phyloP scores from a whole-genome alignment of 2,329 filamentous ascomycete species.

The Fusarium sp. region DNA sequence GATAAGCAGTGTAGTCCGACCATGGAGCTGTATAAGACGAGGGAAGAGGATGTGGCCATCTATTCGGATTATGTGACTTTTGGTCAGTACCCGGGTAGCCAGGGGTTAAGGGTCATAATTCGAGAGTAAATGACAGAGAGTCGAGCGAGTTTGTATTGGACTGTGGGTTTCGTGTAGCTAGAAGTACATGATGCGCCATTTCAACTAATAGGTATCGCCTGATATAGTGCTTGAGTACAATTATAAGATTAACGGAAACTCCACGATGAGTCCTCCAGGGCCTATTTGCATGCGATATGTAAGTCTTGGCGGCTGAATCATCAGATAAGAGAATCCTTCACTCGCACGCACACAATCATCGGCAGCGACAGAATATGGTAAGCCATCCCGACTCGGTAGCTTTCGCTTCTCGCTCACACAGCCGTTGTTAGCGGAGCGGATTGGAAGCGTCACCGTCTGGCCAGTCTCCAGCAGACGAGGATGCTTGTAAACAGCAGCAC shows the following conservation, averaged over 20 bases:
- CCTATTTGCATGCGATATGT: not conserved
- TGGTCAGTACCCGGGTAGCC: constrained; percentile 16
- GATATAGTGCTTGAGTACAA: not conserved
- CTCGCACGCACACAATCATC: not conserved
- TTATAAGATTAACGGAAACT: not conserved
- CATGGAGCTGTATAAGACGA: constrained; percentile 33
- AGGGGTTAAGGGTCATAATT: constrained; percentile 22
- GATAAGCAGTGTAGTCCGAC: constrained; percentile 20
- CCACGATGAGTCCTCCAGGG: too few relatives aligned
- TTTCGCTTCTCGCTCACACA: not conserved
- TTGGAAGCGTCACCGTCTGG: not conserved
- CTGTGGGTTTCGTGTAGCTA: not conserved
- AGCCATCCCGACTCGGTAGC: not conserved
- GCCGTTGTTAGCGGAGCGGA: not conserved
- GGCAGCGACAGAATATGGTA: not conserved
- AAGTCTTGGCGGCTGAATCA: not conserved
- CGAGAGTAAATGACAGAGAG: not conserved
- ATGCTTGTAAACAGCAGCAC: not conserved
- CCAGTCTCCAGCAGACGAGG: not conserved
- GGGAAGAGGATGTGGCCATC: constrained; percentile 19
- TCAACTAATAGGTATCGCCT: not conserved
- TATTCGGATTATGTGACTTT: constrained; percentile 31
- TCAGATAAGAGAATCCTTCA: not conserved
- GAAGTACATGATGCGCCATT: not conserved
- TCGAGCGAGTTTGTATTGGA: too few relatives aligned